These are phyloP conservation scores for Paralagenidium karlingii DNA, from an alignment of 352 stramenopile species.

Conservation along the genomic window DNA sequence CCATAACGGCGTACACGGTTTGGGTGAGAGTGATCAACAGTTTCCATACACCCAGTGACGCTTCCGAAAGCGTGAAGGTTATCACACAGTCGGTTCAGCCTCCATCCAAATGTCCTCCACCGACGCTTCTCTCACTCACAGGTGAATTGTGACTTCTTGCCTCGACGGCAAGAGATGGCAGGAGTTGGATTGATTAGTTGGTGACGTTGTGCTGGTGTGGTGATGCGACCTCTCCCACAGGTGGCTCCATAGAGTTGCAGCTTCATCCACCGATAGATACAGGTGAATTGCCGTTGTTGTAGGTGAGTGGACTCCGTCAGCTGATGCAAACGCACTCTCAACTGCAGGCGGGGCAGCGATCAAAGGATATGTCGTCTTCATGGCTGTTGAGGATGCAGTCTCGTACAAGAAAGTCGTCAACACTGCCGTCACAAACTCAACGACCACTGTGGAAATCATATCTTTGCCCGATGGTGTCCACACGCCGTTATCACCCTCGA, in stretches of 20 bases:
- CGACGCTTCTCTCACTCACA: conserved; percentile 21
- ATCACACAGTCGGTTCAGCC: conserved; percentile 13
- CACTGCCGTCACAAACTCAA: conserved; percentile 8
- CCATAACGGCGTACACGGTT: conserved; percentile 18
- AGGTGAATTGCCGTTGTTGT: conserved; percentile 13
- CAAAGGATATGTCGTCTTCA: conserved; percentile 39
- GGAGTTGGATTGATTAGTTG: background rate
- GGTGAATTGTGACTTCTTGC: conserved; percentile 9
- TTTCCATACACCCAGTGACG: conserved; percentile 2
- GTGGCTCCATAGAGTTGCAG: conserved; percentile 25
- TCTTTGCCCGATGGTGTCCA: conserved; percentile 9
- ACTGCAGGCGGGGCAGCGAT: conserved; percentile 29
- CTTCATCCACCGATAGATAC: conserved; percentile 24
- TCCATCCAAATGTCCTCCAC: conserved; percentile 22
- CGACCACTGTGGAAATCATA: conserved; percentile 20
- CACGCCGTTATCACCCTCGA: conserved; percentile 13
- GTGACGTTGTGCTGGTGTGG: background rate
- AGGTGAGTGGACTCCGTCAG: background rate
- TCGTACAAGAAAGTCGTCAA: conserved; percentile 19
- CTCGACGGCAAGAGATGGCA: background rate
- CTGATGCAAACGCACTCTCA: background rate
- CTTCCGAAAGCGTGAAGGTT: conserved; percentile 8
- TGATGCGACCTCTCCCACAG: conserved; percentile 3
- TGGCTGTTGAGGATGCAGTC: conserved; percentile 15
- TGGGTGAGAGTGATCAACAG: conserved; percentile 16